Evolutionary conservation across 306 rosid genomes (phyloP), one percentile per base, ranked within the genome.

Genomic region (Cucumis melo): DNA sequence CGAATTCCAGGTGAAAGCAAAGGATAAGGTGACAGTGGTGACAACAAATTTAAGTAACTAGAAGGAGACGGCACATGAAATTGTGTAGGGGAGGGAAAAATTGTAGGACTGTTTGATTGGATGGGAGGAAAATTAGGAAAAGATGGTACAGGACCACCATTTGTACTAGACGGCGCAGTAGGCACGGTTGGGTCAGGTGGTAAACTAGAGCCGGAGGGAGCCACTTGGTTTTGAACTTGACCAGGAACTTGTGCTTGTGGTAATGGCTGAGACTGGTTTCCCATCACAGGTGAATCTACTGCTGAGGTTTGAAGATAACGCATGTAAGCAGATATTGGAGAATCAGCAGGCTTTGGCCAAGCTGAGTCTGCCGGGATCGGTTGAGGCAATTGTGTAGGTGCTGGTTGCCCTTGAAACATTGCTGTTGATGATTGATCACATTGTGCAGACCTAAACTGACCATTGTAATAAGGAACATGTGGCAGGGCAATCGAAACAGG

Each of bases 251-350:
- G 89, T 59, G 82, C 81, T 70, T 80, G 96, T 42, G 83, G 23
- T 10, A 27, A 78, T 34, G 67, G 65, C 24, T 77, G 89, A 71
- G 76, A 77, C 54, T 55, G 90, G 81, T 83, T 81, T 44, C 86
- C 90, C 76, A 86, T 84, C 1, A 89, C 80, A 83, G 88, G 81
- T 21, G 96, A 93, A 80, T 87, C 92, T 23, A 85, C 42, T 50
- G 89, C 87, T 24, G 98, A 90, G 81, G 54, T 84, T 63, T 93
- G 96, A 84, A 93, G 98, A 84, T 90, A 93, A 7, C 90, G 87
- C 98, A 93, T 90, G 78, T 93, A 93, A 32, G 97, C 96, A 1
- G 98, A 86, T 78, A 93, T 90, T 10, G 98, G 98, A 48, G 97
- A 90, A 78, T 91, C 98, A 10, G 94, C 84, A 11, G 91, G 80